Conservation (phyloP, 1,139 yeast genomes). For the Yamadazyma diospyri region DNA sequence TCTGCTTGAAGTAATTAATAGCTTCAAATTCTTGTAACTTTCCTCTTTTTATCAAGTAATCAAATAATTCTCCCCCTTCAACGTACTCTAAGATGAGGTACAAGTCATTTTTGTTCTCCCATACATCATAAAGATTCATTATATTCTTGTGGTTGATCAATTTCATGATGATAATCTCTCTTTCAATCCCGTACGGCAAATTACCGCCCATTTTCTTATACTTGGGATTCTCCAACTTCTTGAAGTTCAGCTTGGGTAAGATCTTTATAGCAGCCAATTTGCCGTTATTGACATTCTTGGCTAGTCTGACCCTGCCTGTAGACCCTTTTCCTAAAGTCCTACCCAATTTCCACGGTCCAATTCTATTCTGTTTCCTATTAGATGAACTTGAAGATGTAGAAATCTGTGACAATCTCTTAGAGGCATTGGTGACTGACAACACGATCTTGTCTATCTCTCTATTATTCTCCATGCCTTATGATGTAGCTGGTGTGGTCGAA, state of each 20-base stretch:
- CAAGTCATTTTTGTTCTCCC: slow-evolving; percentile 95
- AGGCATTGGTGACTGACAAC: slow-evolving; percentile 58
- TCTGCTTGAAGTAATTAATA: slow-evolving; percentile 84
- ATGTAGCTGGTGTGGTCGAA: slow-evolving; percentile 1
- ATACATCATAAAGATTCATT: slow-evolving; percentile 93
- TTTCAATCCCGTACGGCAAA: slow-evolving; percentile 89
- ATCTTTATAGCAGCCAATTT: slow-evolving; percentile 95
- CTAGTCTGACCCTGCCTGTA: slow-evolving; percentile 89
- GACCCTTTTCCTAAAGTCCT: slow-evolving; percentile 93
- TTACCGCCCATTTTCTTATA: slow-evolving; percentile 43
- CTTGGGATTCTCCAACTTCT: slow-evolving; percentile 53
- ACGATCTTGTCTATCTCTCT: slow-evolving; percentile 35
- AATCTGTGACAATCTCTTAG: slow-evolving; percentile 60
- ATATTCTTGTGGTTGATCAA: slow-evolving; percentile 90
- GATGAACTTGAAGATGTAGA: slow-evolving; percentile 52
- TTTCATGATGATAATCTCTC: slow-evolving; percentile 93
- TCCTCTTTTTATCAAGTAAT: slow-evolving; percentile 84
- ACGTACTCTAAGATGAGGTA: slow-evolving; percentile 91
- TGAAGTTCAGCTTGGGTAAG: slow-evolving; percentile 75
- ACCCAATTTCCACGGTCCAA: slow-evolving; percentile 97
- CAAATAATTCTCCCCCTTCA: slow-evolving; percentile 96
- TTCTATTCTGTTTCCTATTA: slow-evolving; percentile 61
- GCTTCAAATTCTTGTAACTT: slow-evolving; percentile 88
- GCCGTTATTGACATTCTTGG: slow-evolving; percentile 80
- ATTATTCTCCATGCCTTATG: slow-evolving; percentile 2